A percentile compares a stretch with the other conserved stretches of the same genome.
Conservation (phyloP, 768 basidiomycete genomes). For the Mrakia blollopis region DNA sequence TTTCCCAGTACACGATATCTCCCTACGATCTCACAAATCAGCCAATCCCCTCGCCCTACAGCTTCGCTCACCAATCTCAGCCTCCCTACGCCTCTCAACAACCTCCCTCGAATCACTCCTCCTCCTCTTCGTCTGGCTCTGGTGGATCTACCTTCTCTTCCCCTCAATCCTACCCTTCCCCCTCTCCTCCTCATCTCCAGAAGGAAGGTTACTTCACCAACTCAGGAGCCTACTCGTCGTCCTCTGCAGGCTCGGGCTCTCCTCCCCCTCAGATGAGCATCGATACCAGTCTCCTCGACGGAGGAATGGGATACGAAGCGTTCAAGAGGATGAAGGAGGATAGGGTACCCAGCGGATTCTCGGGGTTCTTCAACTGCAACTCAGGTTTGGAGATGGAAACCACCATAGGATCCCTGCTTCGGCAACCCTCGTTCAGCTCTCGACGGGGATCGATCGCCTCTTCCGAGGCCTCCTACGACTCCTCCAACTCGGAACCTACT, state of each 20-base stretch:
- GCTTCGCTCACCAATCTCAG: neutral
- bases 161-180: neutral
- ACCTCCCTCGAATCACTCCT: neutral
- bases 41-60: neutral
- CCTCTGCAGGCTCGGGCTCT: neutral
- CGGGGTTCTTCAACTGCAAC: slow-evolving; percentile 4
- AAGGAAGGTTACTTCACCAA: neutral
- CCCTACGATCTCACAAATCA: neutral
- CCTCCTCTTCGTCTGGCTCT: neutral
- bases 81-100: neutral
- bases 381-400: neutral
- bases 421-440: neutral
- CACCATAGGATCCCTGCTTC: neutral
- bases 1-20: neutral
- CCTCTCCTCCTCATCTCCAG: neutral
- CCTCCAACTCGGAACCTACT: neutral
- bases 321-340: neutral
- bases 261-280: slow-evolving; percentile 1
- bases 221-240: neutral
- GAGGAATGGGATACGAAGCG: neutral
- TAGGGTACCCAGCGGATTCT: neutral
- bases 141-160: neutral
- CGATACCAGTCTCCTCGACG: neutral
- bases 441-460: slow-evolving; percentile 1
- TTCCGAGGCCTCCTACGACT: neutral